Evolutionary conservation across 768 basidiomycete genomes (phyloP), one percentile per base, ranked within the genome.

Genomic region (Pulveroboletus sp.): DNA sequence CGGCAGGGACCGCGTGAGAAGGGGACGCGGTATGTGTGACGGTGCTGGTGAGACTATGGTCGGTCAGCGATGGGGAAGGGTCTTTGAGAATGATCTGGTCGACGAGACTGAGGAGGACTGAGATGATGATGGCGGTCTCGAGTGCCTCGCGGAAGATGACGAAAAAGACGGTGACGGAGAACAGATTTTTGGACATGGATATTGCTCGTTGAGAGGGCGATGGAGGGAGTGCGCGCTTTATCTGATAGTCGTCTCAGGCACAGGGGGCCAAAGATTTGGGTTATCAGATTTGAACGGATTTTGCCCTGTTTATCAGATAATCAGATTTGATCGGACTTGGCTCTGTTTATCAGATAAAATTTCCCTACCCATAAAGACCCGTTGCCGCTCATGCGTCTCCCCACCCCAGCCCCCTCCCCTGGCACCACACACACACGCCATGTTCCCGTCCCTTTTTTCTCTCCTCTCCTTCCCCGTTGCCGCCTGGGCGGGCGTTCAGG

Each of bases 131-230:
- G 38, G 82, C 83, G 5, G 92, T 89, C 74, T 96, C 93, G 55
- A 96, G 78, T 5, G 91, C 88, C 78, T 96, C 93, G 64, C 93
- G 82, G 69, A 95, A 93, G 71, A 94, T 83, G 71, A 96, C 93
- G 79, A 97, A 93, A 76, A 93, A 96, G 58, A 97, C 92, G 62
- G 92, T 83, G 49, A 94, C 79, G 50, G 88, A 89, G 71, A 96
- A 96, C 48, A 93, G 72, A 62, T 82, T 79, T 54, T 21, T 24
- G 10, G 55, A 0, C 55, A 59, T 59, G 35, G n/a, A 3, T 24
- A 21, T 21, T 0, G 3, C 21, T 15, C 4, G 39, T 8, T 6
- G 21, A 6, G 18, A 1, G 3, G 40, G 11, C 21, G 21, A 18
- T 36, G 18, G 9, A 5, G 6, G 37, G 3, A 6, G 9, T 2